These are phyloP conservation scores for Chenopodium suecicum DNA, from an alignment of 148 eudicot species.

Conservation along the genomic window DNA sequence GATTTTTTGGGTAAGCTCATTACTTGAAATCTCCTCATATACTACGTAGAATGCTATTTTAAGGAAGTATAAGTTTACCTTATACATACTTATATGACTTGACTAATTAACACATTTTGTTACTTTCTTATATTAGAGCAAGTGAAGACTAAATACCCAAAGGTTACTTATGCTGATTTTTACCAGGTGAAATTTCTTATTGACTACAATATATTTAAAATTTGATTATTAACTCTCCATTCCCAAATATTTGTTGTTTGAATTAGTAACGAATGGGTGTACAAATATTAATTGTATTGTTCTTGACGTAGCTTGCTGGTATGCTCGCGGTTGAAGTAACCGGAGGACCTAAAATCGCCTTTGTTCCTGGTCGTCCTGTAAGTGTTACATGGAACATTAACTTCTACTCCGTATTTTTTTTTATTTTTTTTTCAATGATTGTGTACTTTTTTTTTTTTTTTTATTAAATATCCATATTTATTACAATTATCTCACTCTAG, in stretches of 20 bases:
- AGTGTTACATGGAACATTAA: neutral
- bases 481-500: neutral
- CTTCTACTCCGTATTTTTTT: too few relatives aligned
- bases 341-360: slow-evolving; percentile 76
- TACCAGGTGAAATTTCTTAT: slow-evolving; percentile 53
- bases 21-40: too few relatives aligned
- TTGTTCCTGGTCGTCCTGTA: slow-evolving; percentile 76
- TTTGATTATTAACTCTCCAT: neutral
- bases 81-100: neutral
- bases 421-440: neutral
- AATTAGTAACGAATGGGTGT: neutral
- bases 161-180: slow-evolving; percentile 74
- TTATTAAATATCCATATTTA: too few relatives aligned
- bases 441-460: too few relatives aligned
- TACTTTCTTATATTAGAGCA: slow-evolving; percentile 38
- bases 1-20: slow-evolving; percentile 57
- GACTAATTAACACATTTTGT: too few relatives aligned
- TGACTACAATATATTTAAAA: neutral
- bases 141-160: slow-evolving; percentile 62
- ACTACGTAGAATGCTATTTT: too few relatives aligned
- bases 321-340: slow-evolving; percentile 84
- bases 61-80: neutral
- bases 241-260: neutral
- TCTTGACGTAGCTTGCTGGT: slow-evolving; percentile 69
- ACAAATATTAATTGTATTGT: neutral